Evolutionary conservation across 2,329 filamentous ascomycete genomes (phyloP), one percentile per base, ranked within the genome.

Genomic region (Aspergillus uvarum): DNA sequence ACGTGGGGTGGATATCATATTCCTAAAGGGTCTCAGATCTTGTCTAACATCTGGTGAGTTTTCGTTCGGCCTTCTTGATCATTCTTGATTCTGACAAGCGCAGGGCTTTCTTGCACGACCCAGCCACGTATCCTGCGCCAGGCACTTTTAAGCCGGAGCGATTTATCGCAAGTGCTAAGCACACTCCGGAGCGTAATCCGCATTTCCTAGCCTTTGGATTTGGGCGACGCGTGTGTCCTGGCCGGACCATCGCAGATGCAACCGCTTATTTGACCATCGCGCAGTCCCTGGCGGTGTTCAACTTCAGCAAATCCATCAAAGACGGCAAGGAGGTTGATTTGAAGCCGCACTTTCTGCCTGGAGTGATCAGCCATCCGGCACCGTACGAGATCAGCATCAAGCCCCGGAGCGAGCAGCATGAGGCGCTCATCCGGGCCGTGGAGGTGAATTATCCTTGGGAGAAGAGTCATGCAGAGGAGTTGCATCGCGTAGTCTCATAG

Each of bases 1-100:
- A 67, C 47, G 16, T 74, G 58, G 48, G 67, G 63, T 7, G 63
- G 61, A 2, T 68, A 68, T 47, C 59, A 57, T 12, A 70, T 74
- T 54, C 67, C 78, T 29, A 51, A 22, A 29, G 49, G 55, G 24
- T 58, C 48, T 29, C 55, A 31, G 22, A 51, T 52, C 49, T 26
- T 44, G 14, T 22, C 42, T 12, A 58, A 58, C 19, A 35, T 42
- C 24, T 53, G 51, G 51, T 53, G 35, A 53, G 35, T 6, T 26
- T 3, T 24, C 8, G n/a, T 8, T 42, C n/a, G 4, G 7, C 16
- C 24, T 14, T 26, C 5, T 8, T 26, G 16, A 22, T 47, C 2
- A 12, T 7, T 29, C 42, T 10, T 12, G 8, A 16, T 21, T 10
- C 29, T 47, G 10, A 47, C 16, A n/a, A 12, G 5, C 16, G 2